A percentile compares a stretch with the other conserved stretches of the same genome.
Evolutionary conservation across 192 early-diverging fungal species (phyloP).

Genomic region (Cladochytrium replicatum): DNA sequence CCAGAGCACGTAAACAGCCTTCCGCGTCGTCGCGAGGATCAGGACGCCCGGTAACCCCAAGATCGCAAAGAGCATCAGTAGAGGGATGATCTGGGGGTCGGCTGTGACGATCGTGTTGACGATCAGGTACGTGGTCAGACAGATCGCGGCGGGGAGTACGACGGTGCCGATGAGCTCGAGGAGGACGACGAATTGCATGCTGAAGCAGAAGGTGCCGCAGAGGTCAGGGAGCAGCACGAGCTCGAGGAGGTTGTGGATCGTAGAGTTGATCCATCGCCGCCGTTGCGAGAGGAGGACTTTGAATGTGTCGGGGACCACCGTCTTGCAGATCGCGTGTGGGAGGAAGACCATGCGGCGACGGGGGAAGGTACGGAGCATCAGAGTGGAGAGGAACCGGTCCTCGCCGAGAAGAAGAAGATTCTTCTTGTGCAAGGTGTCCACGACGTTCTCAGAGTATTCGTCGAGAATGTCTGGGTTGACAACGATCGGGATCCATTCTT

Average conservation of each 20-base stretch:
- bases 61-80: conserved; percentile 66
- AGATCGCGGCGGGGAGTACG: conserved; percentile 83
- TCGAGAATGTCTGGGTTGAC: conserved; percentile 77
- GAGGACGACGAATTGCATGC: conserved; percentile 89
- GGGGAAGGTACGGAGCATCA: conserved; percentile 89
- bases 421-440: conserved; percentile 77
- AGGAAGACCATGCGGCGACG: conserved; percentile 87
- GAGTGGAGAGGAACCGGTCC: conserved; percentile 87
- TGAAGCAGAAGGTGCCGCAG: conserved; percentile 96
- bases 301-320: conserved; percentile 82
- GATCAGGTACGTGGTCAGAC: conserved; percentile 73
- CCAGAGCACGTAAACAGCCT: conserved; percentile 79
- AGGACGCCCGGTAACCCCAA: conserved; percentile 84
- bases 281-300: conserved; percentile 76
- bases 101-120: conserved; percentile 23
- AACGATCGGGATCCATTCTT: conserved; percentile 62
- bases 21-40: conserved; percentile 79
- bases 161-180: conserved; percentile 92
- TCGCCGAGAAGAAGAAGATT: conserved; percentile 88
- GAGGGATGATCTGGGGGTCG: conserved; percentile 35
- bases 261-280: conserved; percentile 94
- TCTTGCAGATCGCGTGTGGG: conserved; percentile 86
- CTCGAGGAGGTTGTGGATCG: conserved; percentile 90
- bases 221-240: conserved; percentile 83
- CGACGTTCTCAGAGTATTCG: conserved; percentile 45